phyloP scores from a whole-genome alignment of 2,329 filamentous ascomycete species.

The Fusarium paranaense region DNA sequence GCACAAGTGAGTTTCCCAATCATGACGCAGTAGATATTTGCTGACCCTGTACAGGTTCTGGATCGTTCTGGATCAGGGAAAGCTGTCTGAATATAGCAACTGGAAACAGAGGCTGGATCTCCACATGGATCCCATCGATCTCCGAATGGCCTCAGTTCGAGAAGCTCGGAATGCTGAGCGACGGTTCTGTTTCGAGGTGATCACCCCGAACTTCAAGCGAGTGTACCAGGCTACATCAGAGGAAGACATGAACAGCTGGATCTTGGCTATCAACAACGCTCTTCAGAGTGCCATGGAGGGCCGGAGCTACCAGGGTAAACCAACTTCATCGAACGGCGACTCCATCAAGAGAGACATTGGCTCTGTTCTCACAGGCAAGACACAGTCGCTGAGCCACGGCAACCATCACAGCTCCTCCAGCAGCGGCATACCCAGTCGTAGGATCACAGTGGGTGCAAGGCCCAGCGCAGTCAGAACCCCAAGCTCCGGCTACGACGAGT shows the following conservation, averaged over 20 bases:
- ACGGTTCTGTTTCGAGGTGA: conserved; percentile 97
- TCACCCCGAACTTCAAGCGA: conserved; percentile 94
- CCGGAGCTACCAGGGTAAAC: conserved; percentile 69
- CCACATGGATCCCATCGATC: conserved; percentile 97
- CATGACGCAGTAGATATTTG: not conserved
- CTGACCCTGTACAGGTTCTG: conserved; percentile 77
- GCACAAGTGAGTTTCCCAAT: conserved; percentile 82
- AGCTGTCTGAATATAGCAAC: conserved; percentile 97
- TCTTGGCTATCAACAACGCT: conserved; percentile 95
- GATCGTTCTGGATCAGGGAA: conserved; percentile 97
- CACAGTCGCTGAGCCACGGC: conserved; percentile 73
- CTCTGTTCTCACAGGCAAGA: conserved; percentile 93
- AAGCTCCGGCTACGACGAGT: conserved; percentile 81
- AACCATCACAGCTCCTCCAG: conserved; percentile 61
- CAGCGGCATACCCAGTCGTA: conserved; percentile 75
- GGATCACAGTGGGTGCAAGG: conserved; percentile 91
- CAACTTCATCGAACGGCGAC: conserved; percentile 57
- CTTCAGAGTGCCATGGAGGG: conserved; percentile 95
- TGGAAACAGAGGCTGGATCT: conserved; percentile 98
- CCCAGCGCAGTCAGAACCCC: conserved; percentile 77
- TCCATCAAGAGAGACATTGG: conserved; percentile 86
- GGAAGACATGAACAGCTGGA: conserved; percentile 98
- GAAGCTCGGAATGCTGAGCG: conserved; percentile 95
- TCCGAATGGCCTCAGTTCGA: conserved; percentile 95
- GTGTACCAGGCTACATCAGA: conserved; percentile 98